These are phyloP conservation scores for Echinochloa phyllopogon DNA, from an alignment of 176 grass and related monocot species.

Conservation along the genomic window DNA sequence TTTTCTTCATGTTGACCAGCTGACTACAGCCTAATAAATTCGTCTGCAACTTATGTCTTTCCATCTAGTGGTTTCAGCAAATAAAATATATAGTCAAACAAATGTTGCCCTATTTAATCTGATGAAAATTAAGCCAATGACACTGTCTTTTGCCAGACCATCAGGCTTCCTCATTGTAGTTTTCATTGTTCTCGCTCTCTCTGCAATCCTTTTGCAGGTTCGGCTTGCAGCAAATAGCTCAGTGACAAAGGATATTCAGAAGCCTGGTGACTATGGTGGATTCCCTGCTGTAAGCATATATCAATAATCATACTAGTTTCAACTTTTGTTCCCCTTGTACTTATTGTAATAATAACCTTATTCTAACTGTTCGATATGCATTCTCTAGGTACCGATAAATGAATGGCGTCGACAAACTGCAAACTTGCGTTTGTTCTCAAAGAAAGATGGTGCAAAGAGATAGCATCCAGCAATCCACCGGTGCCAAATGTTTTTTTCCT, in stretches of 20 bases:
- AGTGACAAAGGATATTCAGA: slow-evolving; percentile 58
- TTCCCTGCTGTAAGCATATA: slow-evolving; percentile 66
- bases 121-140: neutral
- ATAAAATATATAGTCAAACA: slow-evolving; percentile 5
- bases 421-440: slow-evolving; percentile 36
- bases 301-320: neutral
- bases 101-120: neutral
- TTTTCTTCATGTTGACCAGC: neutral
- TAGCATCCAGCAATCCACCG: neutral
- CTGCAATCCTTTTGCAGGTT: slow-evolving; percentile 42
- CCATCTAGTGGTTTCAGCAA: neutral
- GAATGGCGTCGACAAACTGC: slow-evolving; percentile 57
- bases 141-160: neutral
- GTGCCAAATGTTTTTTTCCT: neutral
- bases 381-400: slow-evolving; percentile 52
- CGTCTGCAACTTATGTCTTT: neutral
- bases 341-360: neutral
- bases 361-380: slow-evolving; percentile 1
- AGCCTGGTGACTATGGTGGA: slow-evolving; percentile 66
- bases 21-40: neutral
- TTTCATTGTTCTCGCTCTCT: neutral
- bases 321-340: neutral
- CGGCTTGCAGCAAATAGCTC: slow-evolving; percentile 66
- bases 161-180: neutral
- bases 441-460: slow-evolving; percentile 18